Conservation (phyloP, 768 basidiomycete genomes). For the Rhodotorula taiwanensis region DNA sequence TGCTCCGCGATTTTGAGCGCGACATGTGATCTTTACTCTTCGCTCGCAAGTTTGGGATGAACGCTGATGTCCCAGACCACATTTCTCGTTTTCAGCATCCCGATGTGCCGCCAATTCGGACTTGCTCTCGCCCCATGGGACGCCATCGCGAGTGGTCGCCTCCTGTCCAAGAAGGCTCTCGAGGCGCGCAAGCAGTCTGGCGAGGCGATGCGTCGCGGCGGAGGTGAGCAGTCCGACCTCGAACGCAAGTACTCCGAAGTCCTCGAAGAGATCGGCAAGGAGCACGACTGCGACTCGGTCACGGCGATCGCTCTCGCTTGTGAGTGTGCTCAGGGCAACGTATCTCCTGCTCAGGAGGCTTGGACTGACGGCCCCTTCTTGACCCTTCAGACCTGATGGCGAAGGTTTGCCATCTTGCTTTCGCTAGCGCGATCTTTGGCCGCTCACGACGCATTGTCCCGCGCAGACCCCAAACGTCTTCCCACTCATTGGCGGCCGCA, state of each 20-base stretch:
- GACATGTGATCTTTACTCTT: conserved; percentile 45
- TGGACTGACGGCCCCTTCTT: not conserved
- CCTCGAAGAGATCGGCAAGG: not conserved
- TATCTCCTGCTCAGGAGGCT: too few relatives aligned
- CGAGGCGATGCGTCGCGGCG: conserved; percentile 13
- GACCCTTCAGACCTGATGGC: not conserved
- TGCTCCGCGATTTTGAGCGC: conserved; percentile 52
- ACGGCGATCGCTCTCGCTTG: conserved; percentile 9
- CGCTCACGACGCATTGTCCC: too few relatives aligned
- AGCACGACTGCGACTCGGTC: conserved; percentile 3
- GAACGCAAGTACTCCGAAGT: conserved; percentile 3
- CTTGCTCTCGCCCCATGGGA: conserved; percentile 19
- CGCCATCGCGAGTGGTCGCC: conserved; percentile 17
- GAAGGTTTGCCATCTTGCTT: not conserved
- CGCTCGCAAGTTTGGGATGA: too few relatives aligned
- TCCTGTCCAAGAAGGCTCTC: conserved; percentile 15
- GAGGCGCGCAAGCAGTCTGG: conserved; percentile 26
- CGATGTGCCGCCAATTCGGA: conserved; percentile 17
- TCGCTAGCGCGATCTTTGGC: not conserved
- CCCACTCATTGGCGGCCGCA: conserved; percentile 34
- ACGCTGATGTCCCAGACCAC: too few relatives aligned
- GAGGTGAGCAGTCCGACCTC: conserved; percentile 11
- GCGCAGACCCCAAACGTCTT: conserved; percentile 23
- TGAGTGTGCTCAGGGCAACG: conserved; percentile 48
- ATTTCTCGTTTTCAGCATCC: not conserved